Percentiles rank a stretch among this genome's conserved stretches.
phyloP scores from a whole-genome alignment of 306 rosid species.

The Prunus mira region DNA sequence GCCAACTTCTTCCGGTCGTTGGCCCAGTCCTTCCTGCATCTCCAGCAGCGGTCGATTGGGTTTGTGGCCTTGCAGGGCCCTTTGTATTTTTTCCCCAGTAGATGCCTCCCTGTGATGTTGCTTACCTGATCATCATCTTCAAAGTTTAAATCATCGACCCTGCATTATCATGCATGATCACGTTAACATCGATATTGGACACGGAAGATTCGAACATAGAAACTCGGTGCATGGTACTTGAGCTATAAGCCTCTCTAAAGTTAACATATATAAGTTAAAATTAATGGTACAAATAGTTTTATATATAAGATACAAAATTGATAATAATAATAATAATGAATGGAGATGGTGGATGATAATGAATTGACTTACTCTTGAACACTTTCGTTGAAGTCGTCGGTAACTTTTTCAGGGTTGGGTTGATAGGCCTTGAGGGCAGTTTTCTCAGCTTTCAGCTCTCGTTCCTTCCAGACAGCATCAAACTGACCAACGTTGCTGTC shows the following conservation, averaged over 20 bases:
- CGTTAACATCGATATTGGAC: no score
- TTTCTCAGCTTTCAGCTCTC: conserved; percentile 33
- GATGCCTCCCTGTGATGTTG: conserved; percentile 52
- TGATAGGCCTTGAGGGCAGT: conserved; percentile 45
- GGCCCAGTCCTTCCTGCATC: conserved; percentile 63
- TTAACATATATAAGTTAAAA: no score
- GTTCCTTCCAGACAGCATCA: conserved; percentile 35
- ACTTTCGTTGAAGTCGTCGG: conserved; percentile 33
- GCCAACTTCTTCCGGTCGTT: conserved; percentile 46
- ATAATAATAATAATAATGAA: not conserved
- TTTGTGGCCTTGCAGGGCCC: conserved; percentile 58
- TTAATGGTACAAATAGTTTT: not conserved
- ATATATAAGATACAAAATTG: not conserved
- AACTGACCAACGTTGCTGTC: conserved; percentile 23
- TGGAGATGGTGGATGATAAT: not conserved
- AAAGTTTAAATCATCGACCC: not conserved
- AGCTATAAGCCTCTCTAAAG: no score
- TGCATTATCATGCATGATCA: not conserved
- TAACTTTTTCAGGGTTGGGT: conserved; percentile 45
- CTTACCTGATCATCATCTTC: not conserved
- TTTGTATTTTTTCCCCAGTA: not conserved
- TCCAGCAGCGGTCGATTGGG: conserved; percentile 92
- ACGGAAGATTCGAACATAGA: no score
- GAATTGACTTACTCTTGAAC: conserved; percentile 33
- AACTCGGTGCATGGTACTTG: no score